A percentile compares a stretch with the other conserved stretches of the same genome.
Conservation (phyloP, 352 stramenopile species). For the Pythium utonaiense region DNA sequence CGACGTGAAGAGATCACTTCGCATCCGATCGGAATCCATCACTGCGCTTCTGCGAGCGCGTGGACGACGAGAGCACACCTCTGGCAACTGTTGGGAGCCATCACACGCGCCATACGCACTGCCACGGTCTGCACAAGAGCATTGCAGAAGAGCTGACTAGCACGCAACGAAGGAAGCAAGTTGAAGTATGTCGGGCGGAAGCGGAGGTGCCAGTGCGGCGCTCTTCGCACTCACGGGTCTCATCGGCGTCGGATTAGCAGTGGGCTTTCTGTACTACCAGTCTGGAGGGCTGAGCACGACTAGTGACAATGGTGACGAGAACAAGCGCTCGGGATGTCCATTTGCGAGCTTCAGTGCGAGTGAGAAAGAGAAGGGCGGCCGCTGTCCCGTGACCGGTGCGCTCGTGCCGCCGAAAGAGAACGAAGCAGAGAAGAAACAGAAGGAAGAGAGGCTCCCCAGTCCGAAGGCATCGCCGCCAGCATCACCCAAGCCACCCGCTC, state of each 20-base stretch:
- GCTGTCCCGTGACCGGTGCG: constrained; percentile 37
- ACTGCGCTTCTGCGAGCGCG: neutral
- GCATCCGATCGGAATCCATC: constrained; percentile 1
- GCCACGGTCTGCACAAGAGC: neutral
- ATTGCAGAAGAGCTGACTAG: neutral
- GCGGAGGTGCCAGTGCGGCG: constrained; percentile 28
- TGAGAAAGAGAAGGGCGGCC: constrained; percentile 37
- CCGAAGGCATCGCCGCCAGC: neutral
- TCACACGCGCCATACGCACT: neutral
- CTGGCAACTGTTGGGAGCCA: neutral
- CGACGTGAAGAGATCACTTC: constrained; percentile 13
- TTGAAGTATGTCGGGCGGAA: constrained; percentile 33
- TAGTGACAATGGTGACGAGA: constrained; percentile 20
- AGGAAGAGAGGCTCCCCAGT: constrained; percentile 4
- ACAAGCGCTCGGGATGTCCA: constrained; percentile 22
- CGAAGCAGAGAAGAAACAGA: neutral
- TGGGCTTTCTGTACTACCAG: constrained; percentile 62
- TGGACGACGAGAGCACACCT: neutral
- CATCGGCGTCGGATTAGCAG: constrained; percentile 50
- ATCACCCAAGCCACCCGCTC: neutral
- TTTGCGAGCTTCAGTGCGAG: constrained; percentile 26
- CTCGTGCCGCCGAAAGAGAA: constrained; percentile 29
- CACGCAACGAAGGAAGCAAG: neutral
- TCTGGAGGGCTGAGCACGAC: constrained; percentile 9
- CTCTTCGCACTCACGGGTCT: constrained; percentile 61